Conservation (phyloP, 345 rosid genomes). For the Jatropha curcas region DNA sequence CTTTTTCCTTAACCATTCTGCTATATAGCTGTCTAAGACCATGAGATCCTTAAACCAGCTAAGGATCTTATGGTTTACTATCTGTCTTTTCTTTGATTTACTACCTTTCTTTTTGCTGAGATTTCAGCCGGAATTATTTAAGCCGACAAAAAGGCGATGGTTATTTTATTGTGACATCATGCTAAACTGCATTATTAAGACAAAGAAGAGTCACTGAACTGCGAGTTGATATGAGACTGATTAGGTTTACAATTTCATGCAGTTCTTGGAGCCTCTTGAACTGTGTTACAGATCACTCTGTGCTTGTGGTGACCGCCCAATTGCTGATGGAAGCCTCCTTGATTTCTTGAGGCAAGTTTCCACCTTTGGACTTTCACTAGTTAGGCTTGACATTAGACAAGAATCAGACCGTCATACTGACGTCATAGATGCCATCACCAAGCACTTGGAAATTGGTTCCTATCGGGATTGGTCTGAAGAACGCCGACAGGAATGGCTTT, state of each 20-base stretch:
- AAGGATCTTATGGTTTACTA: no score
- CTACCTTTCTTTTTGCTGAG: background rate
- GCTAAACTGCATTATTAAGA: background rate
- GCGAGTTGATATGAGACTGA: slow-evolving; percentile 12
- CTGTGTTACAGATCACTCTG: slow-evolving; percentile 92
- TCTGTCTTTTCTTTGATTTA: background rate
- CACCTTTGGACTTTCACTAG: slow-evolving; percentile 86
- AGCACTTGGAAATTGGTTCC: slow-evolving; percentile 82
- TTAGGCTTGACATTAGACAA: slow-evolving; percentile 94
- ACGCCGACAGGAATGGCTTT: slow-evolving; percentile 81
- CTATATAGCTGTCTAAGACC: background rate
- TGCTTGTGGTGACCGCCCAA: slow-evolving; percentile 80
- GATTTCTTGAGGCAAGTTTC: slow-evolving; percentile 97
- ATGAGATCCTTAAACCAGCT: background rate
- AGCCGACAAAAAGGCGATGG: background rate
- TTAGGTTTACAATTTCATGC: slow-evolving; percentile 22
- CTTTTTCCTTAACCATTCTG: background rate
- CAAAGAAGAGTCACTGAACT: background rate
- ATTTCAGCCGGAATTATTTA: background rate
- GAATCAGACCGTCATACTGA: slow-evolving; percentile 96
- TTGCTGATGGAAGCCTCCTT: slow-evolving; percentile 97
- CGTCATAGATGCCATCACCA: slow-evolving; percentile 86
- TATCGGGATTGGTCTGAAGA: slow-evolving; percentile 92
- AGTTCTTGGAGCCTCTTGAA: slow-evolving; percentile 96
- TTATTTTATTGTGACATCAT: background rate